Evolutionary conservation across 2,329 filamentous ascomycete species (phyloP), one percentile per base, ranked within the genome.

Genomic region (Clarireedia monteithiana): DNA sequence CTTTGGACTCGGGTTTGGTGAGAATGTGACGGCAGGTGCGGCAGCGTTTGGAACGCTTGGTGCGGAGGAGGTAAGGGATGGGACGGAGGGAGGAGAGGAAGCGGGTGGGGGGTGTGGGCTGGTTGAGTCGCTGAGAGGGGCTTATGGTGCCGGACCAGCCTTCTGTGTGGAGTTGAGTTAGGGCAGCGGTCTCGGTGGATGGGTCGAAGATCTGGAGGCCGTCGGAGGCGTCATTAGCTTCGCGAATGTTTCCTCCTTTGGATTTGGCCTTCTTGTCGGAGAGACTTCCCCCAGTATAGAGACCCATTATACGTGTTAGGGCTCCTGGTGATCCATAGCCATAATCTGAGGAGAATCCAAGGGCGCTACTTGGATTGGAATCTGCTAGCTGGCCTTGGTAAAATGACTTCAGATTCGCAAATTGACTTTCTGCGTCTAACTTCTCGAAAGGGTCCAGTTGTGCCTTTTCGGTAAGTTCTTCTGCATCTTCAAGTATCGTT

Each of bases 21-120:
- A 99, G 86, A 68, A 97, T 96, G 73, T 97, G 92, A 12, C 94
- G 86, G 73, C 94, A 99, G 10, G 86, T 81, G 50, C 89, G 87
- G 71, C 94, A 99, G 47, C 94, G 89, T 74, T 96, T 97, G 20
- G 90, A 91, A 39, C 92, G 87, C 69, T 96, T 96, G 0, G 92
- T 95, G 56, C 90, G 86, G 14, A 99, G 82, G 2, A 95, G 80
- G 15, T 88, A 86, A 0, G 91, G 86, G 14, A 91, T 80, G 0
- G 94, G 94, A 27, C 89, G 85, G 5, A 97, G 81, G 20, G 92
- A 83, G 53, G 85, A 80, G 1, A 82, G 73, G 67, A 94, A 91
- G 6, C 80, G 82, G 68, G 72, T 62, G 69, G 60, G 82, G 68
- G 72, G 63, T 69, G 60, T 46, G 14, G 72, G 66, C 68, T 82